Evolutionary conservation across 768 basidiomycete species (phyloP), one percentile per base, ranked within the genome.

Genomic region (Clathrus columnatus): DNA sequence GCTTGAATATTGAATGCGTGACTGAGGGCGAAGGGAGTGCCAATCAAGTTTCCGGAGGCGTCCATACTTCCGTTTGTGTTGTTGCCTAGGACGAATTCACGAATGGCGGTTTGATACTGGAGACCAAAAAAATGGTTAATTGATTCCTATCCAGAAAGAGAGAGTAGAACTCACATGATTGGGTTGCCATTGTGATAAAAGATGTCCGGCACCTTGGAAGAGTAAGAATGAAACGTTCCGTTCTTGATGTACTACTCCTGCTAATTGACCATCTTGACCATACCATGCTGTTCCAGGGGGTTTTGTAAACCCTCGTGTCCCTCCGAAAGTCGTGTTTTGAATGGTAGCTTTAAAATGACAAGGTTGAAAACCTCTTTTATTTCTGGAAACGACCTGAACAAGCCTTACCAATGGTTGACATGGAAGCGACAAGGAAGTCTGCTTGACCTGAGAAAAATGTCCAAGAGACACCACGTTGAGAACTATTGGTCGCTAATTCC

Each of bases 321-420:
- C 59, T 0, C 48, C 32, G 44, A 54, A 60, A 7, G 55, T 61
- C 30, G 57, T 59, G 43, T 59, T 62, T 56, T 62, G 60, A 24
- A 56, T 52, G 11, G 51, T 26, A 23, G 23, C 51, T 53, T 11
- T n/a, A 21, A 7, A 21, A 20, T 8, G n/a, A n/a, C n/a, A n/a
- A n/a, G n/a, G n/a, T n/a, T n/a, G n/a, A n/a, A n/a, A n/a, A n/a
- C n/a, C n/a, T n/a, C n/a, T 43, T 45, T 5, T 44, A 36, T 32
- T 18, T 28, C 4, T 36, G 7, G 23, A 17, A 4, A 46, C 1
- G 29, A 26, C 4, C 17, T 18, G 27, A 6, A 17, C 24, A 11
- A 32, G n/a, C n/a, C n/a, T n/a, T n/a, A 24, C 11, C 26, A 43
- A 21, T n/a, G 8, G 30, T 20, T 20, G 2, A 44, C 10, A 20